Evolutionary conservation across 2,329 filamentous ascomycete species (phyloP), one percentile per base, ranked within the genome.

Genomic region (Sclerotinia subarctica): DNA sequence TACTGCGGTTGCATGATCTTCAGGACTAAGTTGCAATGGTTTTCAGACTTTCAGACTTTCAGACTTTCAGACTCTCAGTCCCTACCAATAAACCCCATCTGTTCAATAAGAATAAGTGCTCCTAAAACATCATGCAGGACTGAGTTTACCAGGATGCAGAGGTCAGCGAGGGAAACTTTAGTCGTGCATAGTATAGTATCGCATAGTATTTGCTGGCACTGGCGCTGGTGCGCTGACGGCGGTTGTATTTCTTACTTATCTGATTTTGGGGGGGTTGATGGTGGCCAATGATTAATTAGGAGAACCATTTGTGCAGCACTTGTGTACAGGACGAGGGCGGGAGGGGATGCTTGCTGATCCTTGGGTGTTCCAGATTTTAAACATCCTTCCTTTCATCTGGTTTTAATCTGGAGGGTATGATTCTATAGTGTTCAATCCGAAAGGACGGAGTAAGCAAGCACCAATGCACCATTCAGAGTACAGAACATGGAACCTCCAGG

Each of bases 201-300:
- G 51, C 26, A 53, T 54, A 54, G 29, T 29, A 54, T 54, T 54
- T 54, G 29, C 52, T 54, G 52, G 52, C 52, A 54, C 19, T 54
- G 52, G 52, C 52, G 52, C 52, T 54, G 49, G 29, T 35, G 60
- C 60, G 60, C 60, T 52, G 44, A 64, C 60, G 60, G 60, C 60
- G 60, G 60, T 52, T 53, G 60, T 2, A 64, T 51, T 24, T 26
- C 47, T 64, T 32, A 42, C 32, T 38, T 51, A 32, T 44, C 56
- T 54, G 52, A 54, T 54, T 54, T 54, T 17, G 19, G 19, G 29
- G 19, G 29, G 19, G 52, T 13, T 11, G 8, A 21, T 54, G 8
- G 29, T 35, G 29, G 29, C 52, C 52, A 54, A 54, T 54, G 29
- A n/a, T n/a, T n/a, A 2, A 54, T 49, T n/a, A n/a, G n/a, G n/a